Conservation (phyloP, 495 filamentous ascomycete genomes). For the Viridothelium virens region DNA sequence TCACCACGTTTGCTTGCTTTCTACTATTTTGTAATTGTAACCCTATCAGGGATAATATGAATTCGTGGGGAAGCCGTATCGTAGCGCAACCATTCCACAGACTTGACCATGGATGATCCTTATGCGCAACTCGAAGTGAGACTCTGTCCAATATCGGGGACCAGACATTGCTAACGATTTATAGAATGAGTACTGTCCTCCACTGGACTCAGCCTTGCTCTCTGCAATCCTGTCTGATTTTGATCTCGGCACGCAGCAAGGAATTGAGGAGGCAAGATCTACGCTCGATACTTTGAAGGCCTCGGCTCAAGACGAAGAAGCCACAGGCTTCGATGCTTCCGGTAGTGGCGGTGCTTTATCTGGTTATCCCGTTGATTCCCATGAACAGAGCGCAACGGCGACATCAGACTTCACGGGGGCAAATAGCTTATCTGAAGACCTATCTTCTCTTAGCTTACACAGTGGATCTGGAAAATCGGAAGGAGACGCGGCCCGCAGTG, state of each 20-base stretch:
- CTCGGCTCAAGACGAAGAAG: conserved; percentile 55
- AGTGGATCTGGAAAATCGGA: conserved; percentile 23
- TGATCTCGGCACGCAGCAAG: conserved; percentile 42
- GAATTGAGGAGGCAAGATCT: conserved; percentile 46
- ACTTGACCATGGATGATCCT: not conserved
- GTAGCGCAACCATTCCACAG: not conserved
- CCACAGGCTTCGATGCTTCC: conserved; percentile 68
- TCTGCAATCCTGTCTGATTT: conserved; percentile 61
- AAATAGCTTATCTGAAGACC: conserved; percentile 37
- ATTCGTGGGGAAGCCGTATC: not conserved
- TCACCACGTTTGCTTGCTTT: not conserved
- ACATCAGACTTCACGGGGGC: conserved; percentile 41
- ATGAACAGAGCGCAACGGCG: conserved; percentile 16
- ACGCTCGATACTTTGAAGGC: conserved; percentile 53
- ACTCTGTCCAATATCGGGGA: not conserved
- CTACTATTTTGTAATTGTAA: not conserved
- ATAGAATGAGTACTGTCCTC: conserved; percentile 48
- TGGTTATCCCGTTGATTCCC: conserved; percentile 21
- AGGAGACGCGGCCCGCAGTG: conserved; percentile 16
- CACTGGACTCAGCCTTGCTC: conserved; percentile 56
- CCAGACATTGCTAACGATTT: conserved; percentile 26
- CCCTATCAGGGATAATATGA: not conserved
- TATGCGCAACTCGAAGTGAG: not conserved
- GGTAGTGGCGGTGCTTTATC: conserved; percentile 46
- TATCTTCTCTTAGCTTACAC: conserved; percentile 25